Evolutionary conservation across 305 asterid genomes (phyloP).

Genomic region (Plantago lanceolata): DNA sequence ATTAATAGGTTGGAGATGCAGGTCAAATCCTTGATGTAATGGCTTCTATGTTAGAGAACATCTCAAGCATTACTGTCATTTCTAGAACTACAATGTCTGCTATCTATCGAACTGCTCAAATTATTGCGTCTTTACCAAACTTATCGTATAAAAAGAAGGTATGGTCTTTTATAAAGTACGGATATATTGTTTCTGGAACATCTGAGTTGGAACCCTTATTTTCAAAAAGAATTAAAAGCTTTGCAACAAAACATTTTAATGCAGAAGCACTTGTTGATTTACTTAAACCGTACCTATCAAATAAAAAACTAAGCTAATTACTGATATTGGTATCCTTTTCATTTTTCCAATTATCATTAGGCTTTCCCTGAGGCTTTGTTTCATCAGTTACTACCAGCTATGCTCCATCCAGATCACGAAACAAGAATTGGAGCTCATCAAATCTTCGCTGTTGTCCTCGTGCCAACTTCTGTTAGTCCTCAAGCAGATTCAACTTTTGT

Average conservation of each 20-base stretch:
- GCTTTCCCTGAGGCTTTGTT: slow-evolving; percentile 96
- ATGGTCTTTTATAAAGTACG: slow-evolving; percentile 22
- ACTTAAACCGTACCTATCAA: background rate
- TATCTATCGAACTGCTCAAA: slow-evolving; percentile 69
- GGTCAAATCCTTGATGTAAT: slow-evolving; percentile 74
- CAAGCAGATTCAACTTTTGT: slow-evolving; percentile 30
- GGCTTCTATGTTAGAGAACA: slow-evolving; percentile 79
- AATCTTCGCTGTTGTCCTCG: slow-evolving; percentile 91
- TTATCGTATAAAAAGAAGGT: slow-evolving; percentile 64
- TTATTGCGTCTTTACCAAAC: slow-evolving; percentile 61
- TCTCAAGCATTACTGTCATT: slow-evolving; percentile 58
- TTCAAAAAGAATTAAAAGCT: background rate
- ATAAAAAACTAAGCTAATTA: background rate
- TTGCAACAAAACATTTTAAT: background rate
- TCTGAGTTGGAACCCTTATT: background rate
- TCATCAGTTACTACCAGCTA: slow-evolving; percentile 93
- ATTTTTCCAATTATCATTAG: slow-evolving; percentile 32
- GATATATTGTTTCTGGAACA: background rate
- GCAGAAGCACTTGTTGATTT: background rate
- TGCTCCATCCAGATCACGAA: slow-evolving; percentile 92
- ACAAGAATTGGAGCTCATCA: slow-evolving; percentile 93
- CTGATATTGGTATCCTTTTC: background rate
- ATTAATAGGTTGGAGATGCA: slow-evolving; percentile 76
- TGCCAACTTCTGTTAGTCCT: slow-evolving; percentile 89
- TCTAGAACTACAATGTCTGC: slow-evolving; percentile 68